Conservation (phyloP, 352 stramenopile species). For the Phytophthora brassicae region DNA sequence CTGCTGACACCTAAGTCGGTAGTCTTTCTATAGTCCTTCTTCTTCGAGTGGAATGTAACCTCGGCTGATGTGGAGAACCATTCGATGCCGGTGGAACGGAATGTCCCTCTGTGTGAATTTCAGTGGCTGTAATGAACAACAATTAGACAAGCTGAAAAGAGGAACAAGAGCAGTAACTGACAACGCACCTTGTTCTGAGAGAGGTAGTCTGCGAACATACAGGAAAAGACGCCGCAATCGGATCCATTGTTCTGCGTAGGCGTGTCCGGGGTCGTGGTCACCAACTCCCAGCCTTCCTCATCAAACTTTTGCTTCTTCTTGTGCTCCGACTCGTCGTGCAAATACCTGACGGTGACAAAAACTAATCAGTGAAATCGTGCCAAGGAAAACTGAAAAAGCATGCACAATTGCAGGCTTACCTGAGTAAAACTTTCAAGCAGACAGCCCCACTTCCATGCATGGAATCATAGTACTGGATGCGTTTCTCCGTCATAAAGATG, state of each 20-base stretch:
- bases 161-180: background rate
- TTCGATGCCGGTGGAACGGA: slow-evolving; percentile 81
- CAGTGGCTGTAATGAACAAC: slow-evolving; percentile 41
- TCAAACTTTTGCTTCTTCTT: slow-evolving; percentile 81
- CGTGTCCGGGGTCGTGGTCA: slow-evolving; percentile 57
- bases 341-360: slow-evolving; percentile 50
- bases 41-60: slow-evolving; percentile 68
- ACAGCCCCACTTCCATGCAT: slow-evolving; percentile 71
- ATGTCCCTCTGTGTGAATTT: slow-evolving; percentile 83
- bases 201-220: slow-evolving; percentile 85
- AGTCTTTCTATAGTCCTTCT: slow-evolving; percentile 45
- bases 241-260: slow-evolving; percentile 82
- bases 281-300: slow-evolving; percentile 61
- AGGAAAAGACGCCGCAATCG: slow-evolving; percentile 87
- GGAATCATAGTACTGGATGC: slow-evolving; percentile 90
- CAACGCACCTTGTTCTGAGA: slow-evolving; percentile 59
- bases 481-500: slow-evolving; percentile 87
- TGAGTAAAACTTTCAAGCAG: slow-evolving; percentile 74
- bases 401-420: slow-evolving; percentile 23
- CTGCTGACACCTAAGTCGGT: background rate
- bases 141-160: background rate
- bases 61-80: slow-evolving; percentile 73
- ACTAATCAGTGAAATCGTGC: background rate
- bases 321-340: slow-evolving; percentile 82
- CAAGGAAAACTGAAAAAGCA: background rate